Conservation (phyloP, 495 filamentous ascomycete genomes). For the Penicillium flavigenum region DNA sequence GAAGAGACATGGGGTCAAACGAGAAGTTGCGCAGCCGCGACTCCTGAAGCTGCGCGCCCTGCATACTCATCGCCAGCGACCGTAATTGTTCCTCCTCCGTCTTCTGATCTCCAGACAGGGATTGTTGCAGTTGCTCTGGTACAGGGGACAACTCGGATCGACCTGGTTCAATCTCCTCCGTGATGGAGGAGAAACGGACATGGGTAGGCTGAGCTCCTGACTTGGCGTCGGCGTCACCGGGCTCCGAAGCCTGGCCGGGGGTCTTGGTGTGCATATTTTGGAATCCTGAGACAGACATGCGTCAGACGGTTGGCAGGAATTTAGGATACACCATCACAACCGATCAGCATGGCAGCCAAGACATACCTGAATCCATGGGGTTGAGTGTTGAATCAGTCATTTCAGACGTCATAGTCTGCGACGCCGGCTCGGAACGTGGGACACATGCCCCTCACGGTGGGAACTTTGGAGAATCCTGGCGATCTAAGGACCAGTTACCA, state of each 20-base stretch:
- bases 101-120: constrained; percentile 31
- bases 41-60: constrained; percentile 73
- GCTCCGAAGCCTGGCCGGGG: constrained; percentile 26
- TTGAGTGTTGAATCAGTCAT: constrained; percentile 32
- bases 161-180: constrained; percentile 68
- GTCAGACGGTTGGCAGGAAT: constrained; percentile 19
- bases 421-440: constrained; percentile 31
- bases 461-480: neutral
- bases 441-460: constrained; percentile 39
- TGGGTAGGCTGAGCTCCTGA: constrained; percentile 39
- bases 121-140: constrained; percentile 21
- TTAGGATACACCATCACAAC: neutral
- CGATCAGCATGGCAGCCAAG: constrained; percentile 17
- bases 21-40: constrained; percentile 79
- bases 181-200: constrained; percentile 80
- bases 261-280: constrained; percentile 29
- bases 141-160: constrained; percentile 35
- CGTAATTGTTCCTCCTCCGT: constrained; percentile 60
- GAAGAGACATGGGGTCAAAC: constrained; percentile 84
- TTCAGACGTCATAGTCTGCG: constrained; percentile 49
- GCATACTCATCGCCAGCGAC: constrained; percentile 68
- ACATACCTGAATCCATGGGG: constrained; percentile 39
- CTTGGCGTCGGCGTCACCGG: constrained; percentile 36
- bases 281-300: constrained; percentile 22
- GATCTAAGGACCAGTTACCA: neutral